Conservation (phyloP, 805 yeast species). For the Yamadazyma sp. region DNA sequence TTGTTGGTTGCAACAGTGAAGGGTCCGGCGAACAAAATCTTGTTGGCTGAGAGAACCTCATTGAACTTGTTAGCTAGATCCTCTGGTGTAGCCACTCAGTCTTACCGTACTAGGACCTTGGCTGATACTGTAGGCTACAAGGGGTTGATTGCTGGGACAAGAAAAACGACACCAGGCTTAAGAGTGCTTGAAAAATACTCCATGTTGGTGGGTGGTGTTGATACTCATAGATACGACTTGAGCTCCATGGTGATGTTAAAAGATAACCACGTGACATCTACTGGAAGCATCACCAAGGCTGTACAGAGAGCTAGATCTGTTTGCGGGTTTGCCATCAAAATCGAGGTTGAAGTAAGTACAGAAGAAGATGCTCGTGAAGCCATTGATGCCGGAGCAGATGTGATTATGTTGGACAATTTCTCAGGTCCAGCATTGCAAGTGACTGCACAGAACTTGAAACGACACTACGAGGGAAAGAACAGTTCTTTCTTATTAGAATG, state of each 20-base stretch:
- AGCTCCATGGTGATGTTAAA: conserved; percentile 95
- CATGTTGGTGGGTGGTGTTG: conserved; percentile 94
- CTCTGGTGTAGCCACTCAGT: conserved; percentile 84
- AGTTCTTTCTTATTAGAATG: conserved; percentile 75
- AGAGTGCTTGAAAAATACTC: conserved; percentile 87
- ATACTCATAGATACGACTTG: conserved; percentile 87
- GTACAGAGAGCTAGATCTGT: conserved; percentile 73
- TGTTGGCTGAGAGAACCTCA: conserved; percentile 84
- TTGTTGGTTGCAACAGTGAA: conserved; percentile 71
- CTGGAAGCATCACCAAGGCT: conserved; percentile 88
- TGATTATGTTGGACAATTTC: conserved; percentile 92
- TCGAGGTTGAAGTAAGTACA: conserved; percentile 88
- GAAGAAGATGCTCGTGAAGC: conserved; percentile 91
- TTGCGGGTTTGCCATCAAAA: conserved; percentile 85
- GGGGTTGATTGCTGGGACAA: conserved; percentile 91
- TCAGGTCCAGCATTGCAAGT: conserved; percentile 58
- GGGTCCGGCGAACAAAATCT: conserved; percentile 78
- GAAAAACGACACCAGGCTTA: conserved; percentile 97
- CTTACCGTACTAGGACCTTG: conserved; percentile 51
- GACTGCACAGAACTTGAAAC: conserved; percentile 65
- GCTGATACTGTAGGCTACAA: conserved; percentile 70
- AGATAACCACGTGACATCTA: conserved; percentile 90
- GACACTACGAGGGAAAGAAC: conserved; percentile 47
- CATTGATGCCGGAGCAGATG: conserved; percentile 91
- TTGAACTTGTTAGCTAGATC: conserved; percentile 78